Evolutionary conservation across 371 early-diverging fungal genomes (phyloP).

Genomic region (Actinomucor elegans): DNA sequence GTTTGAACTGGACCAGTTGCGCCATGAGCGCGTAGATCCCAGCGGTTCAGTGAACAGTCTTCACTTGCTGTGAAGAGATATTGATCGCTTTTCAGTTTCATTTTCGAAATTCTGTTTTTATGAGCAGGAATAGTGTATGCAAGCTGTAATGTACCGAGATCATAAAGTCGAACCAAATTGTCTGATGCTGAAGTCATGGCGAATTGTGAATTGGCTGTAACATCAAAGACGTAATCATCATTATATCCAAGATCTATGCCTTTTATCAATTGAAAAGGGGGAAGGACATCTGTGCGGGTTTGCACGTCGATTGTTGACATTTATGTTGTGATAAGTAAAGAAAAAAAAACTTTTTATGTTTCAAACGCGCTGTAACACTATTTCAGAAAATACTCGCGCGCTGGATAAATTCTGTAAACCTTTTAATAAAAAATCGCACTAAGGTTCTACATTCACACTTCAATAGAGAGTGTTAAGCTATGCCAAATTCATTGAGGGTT

Average conservation of each 20-base stretch:
- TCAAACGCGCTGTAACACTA: background rate
- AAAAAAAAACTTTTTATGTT: constrained; percentile 1
- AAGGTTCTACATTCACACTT: too few species aligned
- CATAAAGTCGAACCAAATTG: constrained; percentile 66
- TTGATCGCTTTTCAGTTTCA: constrained; percentile 59
- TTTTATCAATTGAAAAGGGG: constrained; percentile 35
- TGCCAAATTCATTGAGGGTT: background rate
- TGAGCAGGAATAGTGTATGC: constrained; percentile 52
- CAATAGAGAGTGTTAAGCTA: too few species aligned
- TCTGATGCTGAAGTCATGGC: constrained; percentile 71
- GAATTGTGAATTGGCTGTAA: constrained; percentile 52
- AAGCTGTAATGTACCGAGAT: constrained; percentile 53
- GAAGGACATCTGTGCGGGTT: constrained; percentile 28
- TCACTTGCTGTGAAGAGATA: constrained; percentile 65
- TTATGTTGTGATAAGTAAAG: background rate
- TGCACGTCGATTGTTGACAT: constrained; percentile 23
- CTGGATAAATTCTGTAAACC: too few species aligned
- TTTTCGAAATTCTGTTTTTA: constrained; percentile 56
- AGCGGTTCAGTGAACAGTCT: constrained; percentile 62
- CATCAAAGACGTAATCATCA: constrained; percentile 69
- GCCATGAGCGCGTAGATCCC: constrained; percentile 66
- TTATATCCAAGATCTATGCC: constrained; percentile 50
- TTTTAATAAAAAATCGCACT: too few species aligned
- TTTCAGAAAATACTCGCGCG: too few species aligned
- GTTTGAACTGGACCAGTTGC: constrained; percentile 46